Conservation (phyloP, 164 flowering plant genomes). For the Berberis vulgaris region DNA sequence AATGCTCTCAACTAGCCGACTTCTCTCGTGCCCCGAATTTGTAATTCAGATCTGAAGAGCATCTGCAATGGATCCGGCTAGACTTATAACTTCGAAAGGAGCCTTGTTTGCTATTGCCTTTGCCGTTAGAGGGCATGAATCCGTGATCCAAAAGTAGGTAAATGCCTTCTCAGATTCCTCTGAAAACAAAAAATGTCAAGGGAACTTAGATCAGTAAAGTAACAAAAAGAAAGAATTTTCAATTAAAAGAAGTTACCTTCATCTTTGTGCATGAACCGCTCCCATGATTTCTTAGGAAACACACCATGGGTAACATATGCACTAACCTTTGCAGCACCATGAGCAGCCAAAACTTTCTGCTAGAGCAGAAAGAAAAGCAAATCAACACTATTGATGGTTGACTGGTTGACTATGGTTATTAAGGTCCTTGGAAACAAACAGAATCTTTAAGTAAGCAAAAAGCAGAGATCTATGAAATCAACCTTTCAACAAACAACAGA, state of each 20-base stretch:
- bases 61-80: slow-evolving; percentile 89
- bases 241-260: slow-evolving; percentile 30
- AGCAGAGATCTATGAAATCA: too few relatives aligned
- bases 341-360: slow-evolving; percentile 91
- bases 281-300: slow-evolving; percentile 84
- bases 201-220: background rate
- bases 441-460: too few relatives aligned
- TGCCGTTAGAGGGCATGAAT: slow-evolving; percentile 89
- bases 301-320: slow-evolving; percentile 95
- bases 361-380: background rate
- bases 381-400: background rate
- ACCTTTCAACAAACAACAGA: too few relatives aligned
- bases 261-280: slow-evolving; percentile 53
- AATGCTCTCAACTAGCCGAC: background rate
- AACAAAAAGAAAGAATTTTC: background rate
- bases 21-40: background rate
- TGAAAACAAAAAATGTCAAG: slow-evolving; percentile 1
- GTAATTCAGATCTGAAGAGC: slow-evolving; percentile 70
- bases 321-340: slow-evolving; percentile 93
- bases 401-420: background rate
- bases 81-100: slow-evolving; percentile 90
- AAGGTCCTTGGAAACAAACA: too few relatives aligned
- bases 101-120: slow-evolving; percentile 64
- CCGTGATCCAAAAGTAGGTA: slow-evolving; percentile 90
- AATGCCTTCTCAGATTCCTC: slow-evolving; percentile 48